Percentiles rank a stretch among this genome's conserved stretches.
Conservation (phyloP, 2,329 filamentous ascomycete species). For the Aspergillus eucalypticola region DNA sequence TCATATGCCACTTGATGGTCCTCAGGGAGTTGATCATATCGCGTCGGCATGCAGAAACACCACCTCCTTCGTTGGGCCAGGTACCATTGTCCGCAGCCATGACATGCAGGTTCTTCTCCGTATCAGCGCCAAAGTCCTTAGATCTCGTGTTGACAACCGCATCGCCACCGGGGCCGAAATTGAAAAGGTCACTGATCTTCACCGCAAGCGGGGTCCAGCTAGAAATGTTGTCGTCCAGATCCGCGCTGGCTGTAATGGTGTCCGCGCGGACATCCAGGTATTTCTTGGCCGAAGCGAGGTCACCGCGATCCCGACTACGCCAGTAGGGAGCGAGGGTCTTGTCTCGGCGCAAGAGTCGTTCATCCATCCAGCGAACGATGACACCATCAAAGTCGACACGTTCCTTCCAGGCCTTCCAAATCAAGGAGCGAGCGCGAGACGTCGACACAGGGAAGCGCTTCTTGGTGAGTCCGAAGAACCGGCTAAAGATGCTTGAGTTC, state of each 20-base stretch:
- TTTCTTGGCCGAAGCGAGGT: conserved; percentile 45
- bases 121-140: conserved; percentile 52
- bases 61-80: conserved; percentile 56
- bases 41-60: conserved; percentile 57
- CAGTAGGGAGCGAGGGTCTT: conserved; percentile 50
- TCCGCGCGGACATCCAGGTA: conserved; percentile 51
- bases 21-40: conserved; percentile 57
- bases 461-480: conserved; percentile 35
- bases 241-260: conserved; percentile 54
- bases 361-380: conserved; percentile 54
- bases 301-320: conserved; percentile 46
- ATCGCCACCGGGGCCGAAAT: conserved; percentile 56
- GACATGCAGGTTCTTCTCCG: conserved; percentile 51
- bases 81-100: conserved; percentile 56
- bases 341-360: conserved; percentile 51
- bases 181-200: conserved; percentile 54
- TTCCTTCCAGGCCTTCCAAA: conserved; percentile 55
- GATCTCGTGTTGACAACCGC: conserved; percentile 53
- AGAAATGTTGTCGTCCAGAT: conserved; percentile 54
- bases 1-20: conserved; percentile 57
- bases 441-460: conserved; percentile 47
- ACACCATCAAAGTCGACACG: conserved; percentile 50
- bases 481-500: conserved; percentile 34
- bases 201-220: conserved; percentile 55
- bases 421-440: conserved; percentile 50